Evolutionary conservation across 2,329 filamentous ascomycete genomes (phyloP).

Genomic region (Cladophialophora exuberans): DNA sequence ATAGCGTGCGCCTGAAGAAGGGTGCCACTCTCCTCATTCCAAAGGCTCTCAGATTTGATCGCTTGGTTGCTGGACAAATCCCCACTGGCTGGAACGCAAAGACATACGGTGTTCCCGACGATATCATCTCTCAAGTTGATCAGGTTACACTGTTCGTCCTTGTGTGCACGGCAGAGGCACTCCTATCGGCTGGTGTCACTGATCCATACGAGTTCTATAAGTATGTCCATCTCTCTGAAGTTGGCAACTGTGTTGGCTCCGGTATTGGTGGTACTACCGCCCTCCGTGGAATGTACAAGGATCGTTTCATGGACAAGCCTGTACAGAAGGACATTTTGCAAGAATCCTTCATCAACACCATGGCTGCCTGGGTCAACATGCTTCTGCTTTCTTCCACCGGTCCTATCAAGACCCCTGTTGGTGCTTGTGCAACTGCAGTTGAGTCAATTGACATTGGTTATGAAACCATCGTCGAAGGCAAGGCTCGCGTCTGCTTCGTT

Average conservation of each 20-base stretch:
- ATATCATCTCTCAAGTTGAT: conserved; percentile 97
- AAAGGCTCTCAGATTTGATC: conserved; percentile 95
- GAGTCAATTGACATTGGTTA: conserved; percentile 98
- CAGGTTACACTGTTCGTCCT: conserved; percentile 94
- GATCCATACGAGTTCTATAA: conserved; percentile 99
- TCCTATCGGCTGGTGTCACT: conserved; percentile 91
- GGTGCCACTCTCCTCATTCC: conserved; percentile 93
- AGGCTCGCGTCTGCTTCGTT: conserved; percentile 95
- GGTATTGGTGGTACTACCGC: conserved; percentile 95
- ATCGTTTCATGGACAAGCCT: conserved; percentile 93
- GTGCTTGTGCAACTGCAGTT: conserved; percentile 94
- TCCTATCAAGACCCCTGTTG: conserved; percentile 97
- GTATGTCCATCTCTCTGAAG: conserved; percentile 96
- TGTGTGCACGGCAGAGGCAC: conserved; percentile 87
- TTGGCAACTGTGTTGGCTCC: conserved; percentile 97
- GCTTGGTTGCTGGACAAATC: conserved; percentile 94
- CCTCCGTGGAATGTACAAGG: conserved; percentile 96
- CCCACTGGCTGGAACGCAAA: conserved; percentile 97
- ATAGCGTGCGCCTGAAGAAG: conserved; percentile 92
- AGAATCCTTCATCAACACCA: conserved; percentile 99
- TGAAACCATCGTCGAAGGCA: conserved; percentile 97
- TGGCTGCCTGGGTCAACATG: conserved; percentile 99
- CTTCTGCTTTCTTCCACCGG: conserved; percentile 94
- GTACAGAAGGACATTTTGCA: conserved; percentile 98
- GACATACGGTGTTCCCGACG: conserved; percentile 92